Conservation (phyloP, 2,329 filamentous ascomycete species). For the Neonectria magnoliae region DNA sequence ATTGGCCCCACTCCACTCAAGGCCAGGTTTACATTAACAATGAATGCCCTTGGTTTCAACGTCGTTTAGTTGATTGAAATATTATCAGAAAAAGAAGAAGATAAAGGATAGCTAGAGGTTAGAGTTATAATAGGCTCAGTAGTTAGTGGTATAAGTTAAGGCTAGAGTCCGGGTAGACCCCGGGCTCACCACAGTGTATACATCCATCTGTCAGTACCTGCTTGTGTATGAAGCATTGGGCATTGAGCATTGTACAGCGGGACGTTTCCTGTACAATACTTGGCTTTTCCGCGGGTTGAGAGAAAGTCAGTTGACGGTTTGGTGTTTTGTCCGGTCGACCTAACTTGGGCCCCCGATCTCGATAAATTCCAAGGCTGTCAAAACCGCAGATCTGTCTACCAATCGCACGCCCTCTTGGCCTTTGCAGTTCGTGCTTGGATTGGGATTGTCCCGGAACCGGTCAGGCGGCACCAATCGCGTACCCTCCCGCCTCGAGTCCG, state of each 20-base stretch:
- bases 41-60: too few relatives aligned
- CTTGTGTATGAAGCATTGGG: too few relatives aligned
- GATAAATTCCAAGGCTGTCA: constrained; percentile 30
- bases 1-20: too few relatives aligned
- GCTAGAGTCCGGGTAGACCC: too few relatives aligned
- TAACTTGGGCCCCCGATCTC: constrained; percentile 25
- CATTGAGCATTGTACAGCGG: neutral
- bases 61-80: too few relatives aligned
- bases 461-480: constrained; percentile 45
- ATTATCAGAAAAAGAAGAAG: too few relatives aligned
- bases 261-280: neutral
- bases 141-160: too few relatives aligned
- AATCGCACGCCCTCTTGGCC: constrained; percentile 31
- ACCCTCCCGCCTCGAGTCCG: constrained; percentile 40
- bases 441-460: constrained; percentile 38
- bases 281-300: constrained; percentile 2
- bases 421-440: constrained; percentile 34
- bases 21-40: too few relatives aligned
- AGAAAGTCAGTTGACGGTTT: neutral
- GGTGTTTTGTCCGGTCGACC: neutral
- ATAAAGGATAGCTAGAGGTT: too few relatives aligned
- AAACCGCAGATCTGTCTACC: constrained; percentile 32
- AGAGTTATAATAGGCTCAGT: too few relatives aligned
- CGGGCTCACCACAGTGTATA: too few relatives aligned
- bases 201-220: too few relatives aligned